phyloP scores from a whole-genome alignment of 345 rosid genomes.

The Carallia brachiata region DNA sequence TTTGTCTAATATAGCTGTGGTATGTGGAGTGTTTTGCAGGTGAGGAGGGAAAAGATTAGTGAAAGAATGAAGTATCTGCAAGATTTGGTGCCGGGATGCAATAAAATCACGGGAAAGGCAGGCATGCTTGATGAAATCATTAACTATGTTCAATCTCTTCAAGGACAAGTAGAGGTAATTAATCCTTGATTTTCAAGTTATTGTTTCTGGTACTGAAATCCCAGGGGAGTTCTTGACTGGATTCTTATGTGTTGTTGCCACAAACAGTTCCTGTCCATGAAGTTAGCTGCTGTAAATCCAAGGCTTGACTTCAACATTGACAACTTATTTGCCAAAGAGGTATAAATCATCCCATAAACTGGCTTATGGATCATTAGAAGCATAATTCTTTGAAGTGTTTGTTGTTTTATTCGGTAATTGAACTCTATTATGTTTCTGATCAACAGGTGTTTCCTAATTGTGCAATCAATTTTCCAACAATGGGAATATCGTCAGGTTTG shows the following conservation, averaged over 20 bases:
- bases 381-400: background rate
- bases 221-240: background rate
- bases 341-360: background rate
- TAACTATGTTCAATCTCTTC: conserved; percentile 79
- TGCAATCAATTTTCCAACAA: conserved; percentile 34
- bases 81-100: conserved; percentile 77
- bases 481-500: conserved; percentile 49
- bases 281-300: conserved; percentile 63
- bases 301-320: conserved; percentile 54
- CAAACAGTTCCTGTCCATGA: conserved; percentile 72
- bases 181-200: background rate
- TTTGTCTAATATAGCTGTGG: background rate
- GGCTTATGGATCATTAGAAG: background rate
- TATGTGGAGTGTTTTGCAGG: conserved; percentile 39
- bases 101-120: conserved; percentile 74
- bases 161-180: conserved; percentile 71
- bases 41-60: conserved; percentile 82
- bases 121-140: conserved; percentile 92
- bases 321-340: conserved; percentile 57
- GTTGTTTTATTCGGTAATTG: background rate
- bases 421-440: background rate
- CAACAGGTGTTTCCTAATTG: conserved; percentile 41
- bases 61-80: conserved; percentile 85
- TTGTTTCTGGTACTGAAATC: background rate
- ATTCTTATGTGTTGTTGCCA: background rate